Evolutionary conservation across 768 basidiomycete species (phyloP).

Genomic region (Neoboletus subvelutipes): DNA sequence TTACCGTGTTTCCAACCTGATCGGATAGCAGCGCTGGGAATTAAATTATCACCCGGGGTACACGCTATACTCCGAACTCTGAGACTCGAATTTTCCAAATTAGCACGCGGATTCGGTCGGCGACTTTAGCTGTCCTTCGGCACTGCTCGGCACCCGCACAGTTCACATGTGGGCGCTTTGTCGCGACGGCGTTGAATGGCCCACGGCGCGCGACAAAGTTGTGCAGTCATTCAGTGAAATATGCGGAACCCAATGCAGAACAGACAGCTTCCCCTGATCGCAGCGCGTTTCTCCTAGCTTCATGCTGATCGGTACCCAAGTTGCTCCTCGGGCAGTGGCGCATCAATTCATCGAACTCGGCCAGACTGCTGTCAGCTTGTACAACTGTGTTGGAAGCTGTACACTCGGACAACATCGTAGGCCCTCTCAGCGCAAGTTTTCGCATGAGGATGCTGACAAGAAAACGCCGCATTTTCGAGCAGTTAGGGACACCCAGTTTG

Average conservation of each 20-base stretch:
- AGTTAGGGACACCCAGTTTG: no score
- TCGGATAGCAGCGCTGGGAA: slow-evolving; percentile 8
- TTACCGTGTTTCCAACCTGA: not conserved
- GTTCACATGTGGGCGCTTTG: not conserved
- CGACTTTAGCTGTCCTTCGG: not conserved
- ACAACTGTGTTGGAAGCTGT: not conserved
- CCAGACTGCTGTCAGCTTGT: not conserved
- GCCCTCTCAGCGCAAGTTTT: not conserved
- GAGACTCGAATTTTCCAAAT: not conserved
- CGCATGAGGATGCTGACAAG: not conserved
- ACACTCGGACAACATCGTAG: not conserved
- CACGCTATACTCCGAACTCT: not conserved
- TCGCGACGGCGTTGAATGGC: not conserved
- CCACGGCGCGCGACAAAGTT: not conserved
- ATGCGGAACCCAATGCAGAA: not conserved
- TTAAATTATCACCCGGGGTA: not conserved
- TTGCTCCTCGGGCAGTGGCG: not conserved
- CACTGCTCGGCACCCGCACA: not conserved
- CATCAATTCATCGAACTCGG: not conserved
- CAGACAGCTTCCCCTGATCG: not conserved
- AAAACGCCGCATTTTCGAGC: no score
- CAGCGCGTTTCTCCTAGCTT: not conserved
- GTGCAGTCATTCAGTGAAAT: not conserved
- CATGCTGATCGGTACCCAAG: not conserved
- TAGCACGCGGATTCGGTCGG: not conserved